Conservation (phyloP, 2,329 filamentous ascomycete species). For the Epichloe amarillans region DNA sequence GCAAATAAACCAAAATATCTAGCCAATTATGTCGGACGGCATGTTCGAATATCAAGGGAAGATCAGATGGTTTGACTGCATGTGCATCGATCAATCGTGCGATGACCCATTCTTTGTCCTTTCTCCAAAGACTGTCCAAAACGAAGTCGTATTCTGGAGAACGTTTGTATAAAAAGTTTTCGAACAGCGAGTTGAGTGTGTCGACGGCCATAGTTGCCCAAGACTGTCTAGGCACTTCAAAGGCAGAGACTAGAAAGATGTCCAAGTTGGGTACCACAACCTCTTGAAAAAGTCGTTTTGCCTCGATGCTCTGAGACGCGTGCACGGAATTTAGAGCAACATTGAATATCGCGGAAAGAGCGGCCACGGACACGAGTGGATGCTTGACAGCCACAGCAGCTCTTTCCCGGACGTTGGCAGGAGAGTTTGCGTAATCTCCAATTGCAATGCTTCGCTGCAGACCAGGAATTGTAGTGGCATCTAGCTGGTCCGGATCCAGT, state of each 20-base stretch:
- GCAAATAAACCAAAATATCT: constrained; percentile 62
- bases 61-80: constrained; percentile 50
- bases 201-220: constrained; percentile 65
- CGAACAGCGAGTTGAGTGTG: constrained; percentile 64
- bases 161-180: constrained; percentile 69
- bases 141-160: constrained; percentile 76
- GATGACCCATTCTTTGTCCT: constrained; percentile 78
- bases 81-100: constrained; percentile 71
- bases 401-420: constrained; percentile 35
- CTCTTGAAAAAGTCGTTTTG: constrained; percentile 51
- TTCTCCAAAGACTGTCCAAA: constrained; percentile 80
- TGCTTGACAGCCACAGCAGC: constrained; percentile 59
- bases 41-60: constrained; percentile 39
- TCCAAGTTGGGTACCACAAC: constrained; percentile 62
- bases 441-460: constrained; percentile 64
- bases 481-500: constrained; percentile 59
- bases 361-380: constrained; percentile 77
- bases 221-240: constrained; percentile 57
- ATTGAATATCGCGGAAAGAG: constrained; percentile 56
- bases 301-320: constrained; percentile 49
- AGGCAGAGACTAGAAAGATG: constrained; percentile 66
- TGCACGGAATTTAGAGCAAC: constrained; percentile 48
- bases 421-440: constrained; percentile 38
- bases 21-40: constrained; percentile 75
- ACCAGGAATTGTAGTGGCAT: constrained; percentile 73